Evolutionary conservation across 768 basidiomycete species (phyloP).

Genomic region (Suillus paluster): DNA sequence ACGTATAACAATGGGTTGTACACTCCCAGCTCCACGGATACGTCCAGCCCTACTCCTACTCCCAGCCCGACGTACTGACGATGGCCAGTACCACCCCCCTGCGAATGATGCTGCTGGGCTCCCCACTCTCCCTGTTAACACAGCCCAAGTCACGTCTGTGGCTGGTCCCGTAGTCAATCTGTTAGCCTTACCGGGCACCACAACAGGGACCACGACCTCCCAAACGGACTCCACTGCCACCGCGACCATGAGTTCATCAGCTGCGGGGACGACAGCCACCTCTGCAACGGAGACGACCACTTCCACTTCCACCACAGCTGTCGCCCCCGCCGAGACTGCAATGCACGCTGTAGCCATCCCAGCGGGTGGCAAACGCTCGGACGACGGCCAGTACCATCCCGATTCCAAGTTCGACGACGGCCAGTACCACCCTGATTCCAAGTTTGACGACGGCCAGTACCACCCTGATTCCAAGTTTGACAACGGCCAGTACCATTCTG

Average conservation of each 20-base stretch:
- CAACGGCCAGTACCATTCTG: constrained; percentile 6
- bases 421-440: constrained; percentile 13
- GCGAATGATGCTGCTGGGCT: not conserved
- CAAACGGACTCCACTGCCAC: not conserved
- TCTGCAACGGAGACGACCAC: not conserved
- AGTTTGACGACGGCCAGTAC: constrained; percentile 7
- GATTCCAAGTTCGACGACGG: not conserved
- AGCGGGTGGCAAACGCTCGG: not conserved
- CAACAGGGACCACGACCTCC: not conserved
- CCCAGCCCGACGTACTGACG: constrained; percentile 7
- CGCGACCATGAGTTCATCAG: not conserved
- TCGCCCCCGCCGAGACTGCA: not conserved
- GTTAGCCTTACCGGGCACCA: too few species aligned
- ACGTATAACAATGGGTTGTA: constrained; percentile 22
- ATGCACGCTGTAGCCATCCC: not conserved
- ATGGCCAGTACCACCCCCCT: constrained; percentile 16
- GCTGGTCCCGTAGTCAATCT: too few species aligned
- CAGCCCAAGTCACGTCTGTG: not conserved
- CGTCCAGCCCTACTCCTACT: not conserved
- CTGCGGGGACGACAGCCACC: not conserved
- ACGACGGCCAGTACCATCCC: constrained; percentile 8
- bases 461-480: constrained; percentile 5
- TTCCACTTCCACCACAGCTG: not conserved
- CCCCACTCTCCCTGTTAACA: too few species aligned
- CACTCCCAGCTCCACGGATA: not conserved